These are phyloP conservation scores for Glycine soja DNA, from an alignment of 306 rosid genomes.

Conservation along the genomic window DNA sequence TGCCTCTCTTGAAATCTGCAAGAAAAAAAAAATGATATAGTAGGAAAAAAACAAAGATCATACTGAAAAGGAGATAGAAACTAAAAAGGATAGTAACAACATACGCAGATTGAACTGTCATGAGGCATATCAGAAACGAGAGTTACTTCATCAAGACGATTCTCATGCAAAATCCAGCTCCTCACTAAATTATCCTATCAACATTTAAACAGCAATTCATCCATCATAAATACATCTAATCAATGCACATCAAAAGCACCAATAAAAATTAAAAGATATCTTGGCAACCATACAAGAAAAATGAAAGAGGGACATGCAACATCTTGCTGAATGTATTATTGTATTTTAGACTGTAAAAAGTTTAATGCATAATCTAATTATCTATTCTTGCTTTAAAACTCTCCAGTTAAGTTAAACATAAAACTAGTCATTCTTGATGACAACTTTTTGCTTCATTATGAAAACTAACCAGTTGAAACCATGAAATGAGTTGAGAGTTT, in stretches of 20 bases:
- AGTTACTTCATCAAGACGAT: conserved; percentile 60
- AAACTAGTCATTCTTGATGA: conserved; percentile 1
- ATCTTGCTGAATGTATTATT: background rate
- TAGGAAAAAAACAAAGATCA: conserved; percentile 5
- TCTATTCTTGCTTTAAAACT: conserved; percentile 24
- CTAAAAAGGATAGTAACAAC: conserved; percentile 40
- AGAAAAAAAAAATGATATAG: conserved; percentile 34
- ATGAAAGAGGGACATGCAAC: conserved; percentile 14
- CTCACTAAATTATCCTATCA: conserved; percentile 78
- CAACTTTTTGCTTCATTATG: conserved; percentile 1
- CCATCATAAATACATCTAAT: conserved; percentile 35
- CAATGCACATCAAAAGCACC: conserved; percentile 15
- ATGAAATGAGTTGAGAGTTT: background rate
- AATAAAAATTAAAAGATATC: background rate
- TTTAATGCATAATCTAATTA: conserved; percentile 21
- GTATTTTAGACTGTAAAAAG: conserved; percentile 16
- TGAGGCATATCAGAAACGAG: conserved; percentile 60
- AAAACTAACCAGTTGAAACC: conserved; percentile 34
- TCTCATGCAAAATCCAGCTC: conserved; percentile 72
- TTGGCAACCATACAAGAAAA: background rate
- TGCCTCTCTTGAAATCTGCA: conserved; percentile 74
- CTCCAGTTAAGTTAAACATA: conserved; percentile 24
- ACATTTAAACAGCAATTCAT: conserved; percentile 43
- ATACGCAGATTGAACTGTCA: conserved; percentile 66
- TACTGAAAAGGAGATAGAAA: conserved; percentile 35